A percentile compares a stretch with the other conserved stretches of the same genome.
These are phyloP conservation scores for Echium plantagineum DNA, from an alignment of 257 asterid species.

Conservation along the genomic window DNA sequence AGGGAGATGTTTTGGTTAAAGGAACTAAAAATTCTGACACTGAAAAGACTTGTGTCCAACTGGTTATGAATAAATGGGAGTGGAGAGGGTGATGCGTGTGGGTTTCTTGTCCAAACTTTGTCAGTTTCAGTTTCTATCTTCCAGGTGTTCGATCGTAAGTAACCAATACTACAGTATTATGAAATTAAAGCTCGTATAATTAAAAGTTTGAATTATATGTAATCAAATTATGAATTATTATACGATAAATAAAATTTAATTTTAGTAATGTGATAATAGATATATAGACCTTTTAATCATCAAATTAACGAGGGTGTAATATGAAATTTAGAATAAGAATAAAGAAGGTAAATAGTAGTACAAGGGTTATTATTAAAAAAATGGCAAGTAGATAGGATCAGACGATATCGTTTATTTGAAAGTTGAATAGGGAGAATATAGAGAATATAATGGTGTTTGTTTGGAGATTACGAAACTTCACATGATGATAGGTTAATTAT, in stretches of 20 bases:
- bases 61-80: slow-evolving; percentile 12
- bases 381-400: slow-evolving; percentile 10
- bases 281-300: no score
- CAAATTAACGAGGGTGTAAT: no score
- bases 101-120: background rate
- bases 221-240: no score
- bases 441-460: slow-evolving; percentile 7
- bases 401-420: slow-evolving; percentile 29
- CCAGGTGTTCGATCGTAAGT: background rate
- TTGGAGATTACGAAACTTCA: slow-evolving; percentile 37
- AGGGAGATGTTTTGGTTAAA: slow-evolving; percentile 16
- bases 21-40: slow-evolving; percentile 38
- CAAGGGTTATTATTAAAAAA: no score
- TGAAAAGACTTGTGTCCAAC: slow-evolving; percentile 40
- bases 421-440: slow-evolving; percentile 21
- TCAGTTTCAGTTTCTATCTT: background rate
- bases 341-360: background rate
- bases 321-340: no score
- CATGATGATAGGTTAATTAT: slow-evolving; percentile 15
- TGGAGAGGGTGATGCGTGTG: slow-evolving; percentile 9
- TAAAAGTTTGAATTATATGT: no score
- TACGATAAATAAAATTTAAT: no score
- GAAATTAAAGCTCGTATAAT: no score
- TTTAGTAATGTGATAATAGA: no score
- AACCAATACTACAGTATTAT: no score